Evolutionary conservation across 768 basidiomycete genomes (phyloP).

Genomic region (Phaeotremella fagi): DNA sequence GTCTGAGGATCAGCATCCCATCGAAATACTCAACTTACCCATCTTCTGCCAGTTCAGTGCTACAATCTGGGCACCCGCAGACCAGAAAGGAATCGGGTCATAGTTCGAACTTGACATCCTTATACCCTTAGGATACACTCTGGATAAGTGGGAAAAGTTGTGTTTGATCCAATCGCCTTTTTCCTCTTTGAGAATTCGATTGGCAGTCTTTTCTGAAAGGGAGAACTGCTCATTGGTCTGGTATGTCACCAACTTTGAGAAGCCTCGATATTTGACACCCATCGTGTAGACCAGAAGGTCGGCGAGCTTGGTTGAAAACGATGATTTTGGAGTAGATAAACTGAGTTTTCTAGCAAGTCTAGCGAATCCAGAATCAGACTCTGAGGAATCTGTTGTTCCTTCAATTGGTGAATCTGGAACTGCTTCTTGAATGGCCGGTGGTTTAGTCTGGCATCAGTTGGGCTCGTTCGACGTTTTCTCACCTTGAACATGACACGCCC

Average conservation of each 20-base stretch:
- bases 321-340: conserved; percentile 15
- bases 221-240: conserved; percentile 87
- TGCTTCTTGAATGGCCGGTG: conserved; percentile 2
- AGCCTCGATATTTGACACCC: conserved; percentile 87
- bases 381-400: conserved; percentile 32
- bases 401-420: neutral
- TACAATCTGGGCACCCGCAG: conserved; percentile 78
- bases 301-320: conserved; percentile 65
- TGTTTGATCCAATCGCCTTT: conserved; percentile 67
- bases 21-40: conserved; percentile 55
- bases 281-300: conserved; percentile 85
- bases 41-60: conserved; percentile 98
- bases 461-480: conserved; percentile 16
- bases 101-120: conserved; percentile 81
- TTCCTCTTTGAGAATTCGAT: conserved; percentile 64
- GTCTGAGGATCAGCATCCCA: conserved; percentile 53
- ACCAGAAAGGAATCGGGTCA: conserved; percentile 84
- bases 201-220: conserved; percentile 75
- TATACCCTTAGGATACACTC: conserved; percentile 80
- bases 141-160: conserved; percentile 70
- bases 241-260: conserved; percentile 81
- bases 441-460: conserved; percentile 13
- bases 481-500: conserved; percentile 80
- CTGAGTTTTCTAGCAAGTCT: conserved; percentile 29
- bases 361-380: conserved; percentile 27